phyloP scores from a whole-genome alignment of 2,329 filamentous ascomycete genomes.

The Epichloe amarillans region DNA sequence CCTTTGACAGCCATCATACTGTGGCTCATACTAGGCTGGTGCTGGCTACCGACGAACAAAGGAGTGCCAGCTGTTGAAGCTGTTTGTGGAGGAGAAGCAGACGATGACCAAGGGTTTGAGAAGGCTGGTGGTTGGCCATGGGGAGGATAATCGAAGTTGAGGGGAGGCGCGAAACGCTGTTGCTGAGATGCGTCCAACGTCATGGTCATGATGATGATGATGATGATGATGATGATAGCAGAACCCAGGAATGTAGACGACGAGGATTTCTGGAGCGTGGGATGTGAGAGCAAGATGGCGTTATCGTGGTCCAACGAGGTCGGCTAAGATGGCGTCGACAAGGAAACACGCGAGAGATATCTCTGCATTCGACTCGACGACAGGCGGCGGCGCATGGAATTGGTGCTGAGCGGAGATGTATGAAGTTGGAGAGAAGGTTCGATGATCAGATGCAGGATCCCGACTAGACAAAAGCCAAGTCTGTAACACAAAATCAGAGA shows the following conservation, averaged over 20 bases:
- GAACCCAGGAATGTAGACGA: neutral
- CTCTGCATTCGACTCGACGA: neutral
- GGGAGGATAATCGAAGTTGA: slow-evolving; percentile 65
- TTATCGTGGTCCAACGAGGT: neutral
- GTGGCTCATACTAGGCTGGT: slow-evolving; percentile 32
- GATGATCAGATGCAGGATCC: slow-evolving; percentile 41
- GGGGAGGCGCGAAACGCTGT: slow-evolving; percentile 57
- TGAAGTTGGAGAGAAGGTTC: slow-evolving; percentile 14
- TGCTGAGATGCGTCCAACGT: slow-evolving; percentile 73
- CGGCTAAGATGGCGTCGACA: neutral
- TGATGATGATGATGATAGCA: too few relatives aligned
- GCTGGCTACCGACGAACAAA: slow-evolving; percentile 49
- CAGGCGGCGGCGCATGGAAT: neutral
- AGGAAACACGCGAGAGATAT: neutral
- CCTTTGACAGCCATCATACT: slow-evolving; percentile 36
- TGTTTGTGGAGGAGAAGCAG: slow-evolving; percentile 30
- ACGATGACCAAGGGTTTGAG: slow-evolving; percentile 75
- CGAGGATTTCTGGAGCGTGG: neutral
- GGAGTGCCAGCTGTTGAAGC: slow-evolving; percentile 40
- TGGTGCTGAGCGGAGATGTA: neutral
- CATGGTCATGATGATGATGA: slow-evolving; percentile 66
- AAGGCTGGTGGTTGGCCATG: slow-evolving; percentile 54
- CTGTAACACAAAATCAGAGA: slow-evolving; percentile 27
- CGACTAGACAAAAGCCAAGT: slow-evolving; percentile 32
- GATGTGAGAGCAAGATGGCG: too few relatives aligned